Conservation (phyloP, 371 early-diverging fungal species). For the Mortierella sp. region DNA sequence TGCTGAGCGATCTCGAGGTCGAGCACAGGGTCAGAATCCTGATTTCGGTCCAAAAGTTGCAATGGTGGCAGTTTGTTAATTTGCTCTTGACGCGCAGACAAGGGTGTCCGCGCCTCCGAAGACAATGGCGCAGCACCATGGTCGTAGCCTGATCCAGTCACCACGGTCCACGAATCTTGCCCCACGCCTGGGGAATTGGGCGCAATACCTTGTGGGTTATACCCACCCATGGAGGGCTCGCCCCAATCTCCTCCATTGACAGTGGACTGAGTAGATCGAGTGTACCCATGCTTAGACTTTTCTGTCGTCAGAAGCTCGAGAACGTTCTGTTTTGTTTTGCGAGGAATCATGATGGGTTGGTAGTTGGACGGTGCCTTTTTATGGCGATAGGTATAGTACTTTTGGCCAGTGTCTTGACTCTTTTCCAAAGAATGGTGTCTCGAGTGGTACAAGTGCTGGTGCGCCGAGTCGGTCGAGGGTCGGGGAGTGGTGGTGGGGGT, state of each 20-base stretch:
- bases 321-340: conserved; percentile 33
- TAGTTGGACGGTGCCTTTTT: conserved; percentile 29
- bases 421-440: conserved; percentile 6
- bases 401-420: conserved; percentile 5
- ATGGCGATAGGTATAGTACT: conserved; percentile 22
- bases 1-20: conserved; percentile 60
- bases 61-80: conserved; percentile 53
- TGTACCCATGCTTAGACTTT: conserved; percentile 30
- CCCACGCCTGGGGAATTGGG: conserved; percentile 27
- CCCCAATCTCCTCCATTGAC: conserved; percentile 48
- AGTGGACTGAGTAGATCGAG: conserved; percentile 42
- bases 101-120: conserved; percentile 22
- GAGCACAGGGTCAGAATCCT: conserved; percentile 60
- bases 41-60: conserved; percentile 54
- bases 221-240: conserved; percentile 10
- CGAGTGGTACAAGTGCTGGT: conserved; percentile 18
- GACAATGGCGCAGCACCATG: neutral
- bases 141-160: conserved; percentile 38
- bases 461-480: neutral
- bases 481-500: neutral
- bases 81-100: conserved; percentile 34
- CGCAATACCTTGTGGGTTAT: conserved; percentile 14
- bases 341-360: conserved; percentile 41
- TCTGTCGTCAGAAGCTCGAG: conserved; percentile 45
- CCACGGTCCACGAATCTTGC: conserved; percentile 45